Base-by-base conservation (phyloP, 2,329 filamentous ascomycete species). In the Trichoderma sp. region DNA sequence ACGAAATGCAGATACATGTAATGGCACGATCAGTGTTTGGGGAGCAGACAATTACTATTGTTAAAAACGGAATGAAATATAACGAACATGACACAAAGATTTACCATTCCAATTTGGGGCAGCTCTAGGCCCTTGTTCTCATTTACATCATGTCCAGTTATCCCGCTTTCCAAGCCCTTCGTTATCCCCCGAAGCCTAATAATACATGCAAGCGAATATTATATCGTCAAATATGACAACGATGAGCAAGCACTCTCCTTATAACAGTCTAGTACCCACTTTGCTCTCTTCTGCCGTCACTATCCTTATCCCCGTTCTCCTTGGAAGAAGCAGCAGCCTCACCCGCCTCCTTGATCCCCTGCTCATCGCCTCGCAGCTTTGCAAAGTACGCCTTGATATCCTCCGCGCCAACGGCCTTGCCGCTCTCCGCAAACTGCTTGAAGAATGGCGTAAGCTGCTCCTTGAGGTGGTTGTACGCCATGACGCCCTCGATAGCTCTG, bases 351-450 rank as follows among this genome's bases (percentile, higher is more conserved):
- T 85, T 85, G 71, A 94, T 93, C 0, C 86, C 92, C 76, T 92
- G 84, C 58, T 94, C 93, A 81, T 98, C 96, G 72, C 96, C 96
- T 74, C 96, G 88, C 76, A 99, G 83, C 83, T 96, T 95, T 66
- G 95, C 95, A 86, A 99, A 99, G 80, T 98, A 97, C 2, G 89
- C 89, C 82, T 98, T 99, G 82, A 99, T 96, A 82, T 98, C 95
- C 79, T 99, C 96, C 1, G 95, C 95, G 1, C 94, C 91, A 26
- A 99, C 95, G 0, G 93, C 91, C 81, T 93, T 85, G 1, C 95
- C 95, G 74, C 92, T 97, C 79, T 98, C 94, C 0, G 96, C 96
- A 80, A 97, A 99, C 57, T 97, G 92, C 82, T 95, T 90, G 77
- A 99, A 89, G 80, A 99, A 98, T 0, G 91, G 91, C 85, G 95